These are phyloP conservation scores for Ogataea dorogensis DNA, from an alignment of 805 yeast genomes.

Conservation along the genomic window DNA sequence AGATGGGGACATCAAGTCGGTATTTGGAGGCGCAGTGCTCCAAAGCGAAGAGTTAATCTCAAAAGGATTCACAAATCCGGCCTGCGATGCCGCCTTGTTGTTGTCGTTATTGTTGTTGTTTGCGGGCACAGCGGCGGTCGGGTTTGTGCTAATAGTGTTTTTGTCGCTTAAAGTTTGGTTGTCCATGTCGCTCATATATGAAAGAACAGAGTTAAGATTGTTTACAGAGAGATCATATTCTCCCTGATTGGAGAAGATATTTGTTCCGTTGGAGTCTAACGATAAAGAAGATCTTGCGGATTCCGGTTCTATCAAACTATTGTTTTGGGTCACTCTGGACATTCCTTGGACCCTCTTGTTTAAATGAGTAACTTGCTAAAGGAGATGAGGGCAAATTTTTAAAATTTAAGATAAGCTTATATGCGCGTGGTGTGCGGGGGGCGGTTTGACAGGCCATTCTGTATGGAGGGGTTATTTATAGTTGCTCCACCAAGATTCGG, in stretches of 20 bases:
- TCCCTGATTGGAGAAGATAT: slow-evolving; percentile 17
- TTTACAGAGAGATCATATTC: slow-evolving; percentile 17
- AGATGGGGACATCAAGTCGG: slow-evolving; percentile 9
- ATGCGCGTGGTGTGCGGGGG: slow-evolving; percentile 17
- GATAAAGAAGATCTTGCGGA: slow-evolving; percentile 25
- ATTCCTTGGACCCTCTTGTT: slow-evolving; percentile 5
- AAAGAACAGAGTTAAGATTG: slow-evolving; percentile 18
- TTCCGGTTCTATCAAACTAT: slow-evolving; percentile 10
- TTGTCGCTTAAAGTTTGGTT: slow-evolving; percentile 20
- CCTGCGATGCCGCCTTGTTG: slow-evolving; percentile 1
- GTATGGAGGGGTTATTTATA: background rate
- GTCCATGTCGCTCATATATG: slow-evolving; percentile 22
- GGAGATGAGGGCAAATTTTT: slow-evolving; percentile 13
- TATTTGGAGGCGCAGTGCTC: slow-evolving; percentile 14
- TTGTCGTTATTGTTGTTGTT: slow-evolving; percentile 6
- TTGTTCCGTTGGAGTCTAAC: slow-evolving; percentile 19
- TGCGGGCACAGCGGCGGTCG: slow-evolving; percentile 2
- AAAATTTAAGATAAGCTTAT: slow-evolving; percentile 12
- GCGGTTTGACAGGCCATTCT: slow-evolving; percentile 2
- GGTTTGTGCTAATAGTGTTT: slow-evolving; percentile 12
- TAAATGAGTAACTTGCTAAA: slow-evolving; percentile 6
- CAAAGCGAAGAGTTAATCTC: slow-evolving; percentile 27
- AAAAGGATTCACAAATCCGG: slow-evolving; percentile 24
- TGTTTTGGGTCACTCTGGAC: slow-evolving; percentile 8
- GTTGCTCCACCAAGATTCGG: background rate